Conservation (phyloP, 2,329 filamentous ascomycete species). For the Fusarium subglutinans region DNA sequence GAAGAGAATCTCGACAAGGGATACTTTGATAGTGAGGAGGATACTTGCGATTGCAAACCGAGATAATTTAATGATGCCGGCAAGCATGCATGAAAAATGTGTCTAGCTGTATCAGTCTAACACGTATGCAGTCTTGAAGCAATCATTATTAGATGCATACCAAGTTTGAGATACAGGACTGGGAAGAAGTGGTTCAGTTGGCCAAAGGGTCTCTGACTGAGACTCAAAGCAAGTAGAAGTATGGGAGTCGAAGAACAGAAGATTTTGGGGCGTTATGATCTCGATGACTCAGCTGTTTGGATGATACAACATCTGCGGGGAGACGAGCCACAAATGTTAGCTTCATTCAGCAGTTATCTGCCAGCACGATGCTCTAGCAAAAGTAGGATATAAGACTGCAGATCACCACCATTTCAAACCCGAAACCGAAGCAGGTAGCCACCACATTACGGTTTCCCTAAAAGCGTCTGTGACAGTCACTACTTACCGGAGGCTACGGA, state of each 20-base stretch:
- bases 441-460: not conserved
- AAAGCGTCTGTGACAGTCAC: not conserved
- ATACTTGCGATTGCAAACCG: too few species aligned
- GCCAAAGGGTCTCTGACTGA: too few species aligned
- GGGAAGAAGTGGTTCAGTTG: too few species aligned
- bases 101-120: too few species aligned
- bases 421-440: not conserved
- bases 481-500: not conserved
- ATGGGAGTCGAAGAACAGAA: too few species aligned
- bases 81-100: accelerated
- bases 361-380: accelerated
- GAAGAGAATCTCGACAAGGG: too few species aligned
- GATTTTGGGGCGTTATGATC: too few species aligned
- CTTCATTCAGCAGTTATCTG: not conserved
- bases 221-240: too few species aligned
- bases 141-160: too few species aligned
- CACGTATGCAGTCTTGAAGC: accelerated
- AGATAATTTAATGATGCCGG: too few species aligned
- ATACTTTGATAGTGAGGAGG: too few species aligned
- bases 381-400: not conserved
- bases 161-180: too few species aligned
- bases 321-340: accelerated
- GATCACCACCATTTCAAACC: not conserved
- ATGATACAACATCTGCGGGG: accelerated
- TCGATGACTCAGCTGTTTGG: accelerated